These are phyloP conservation scores for Scolecobasidium constrictum DNA, from an alignment of 2,329 filamentous ascomycete species.

Conservation along the genomic window DNA sequence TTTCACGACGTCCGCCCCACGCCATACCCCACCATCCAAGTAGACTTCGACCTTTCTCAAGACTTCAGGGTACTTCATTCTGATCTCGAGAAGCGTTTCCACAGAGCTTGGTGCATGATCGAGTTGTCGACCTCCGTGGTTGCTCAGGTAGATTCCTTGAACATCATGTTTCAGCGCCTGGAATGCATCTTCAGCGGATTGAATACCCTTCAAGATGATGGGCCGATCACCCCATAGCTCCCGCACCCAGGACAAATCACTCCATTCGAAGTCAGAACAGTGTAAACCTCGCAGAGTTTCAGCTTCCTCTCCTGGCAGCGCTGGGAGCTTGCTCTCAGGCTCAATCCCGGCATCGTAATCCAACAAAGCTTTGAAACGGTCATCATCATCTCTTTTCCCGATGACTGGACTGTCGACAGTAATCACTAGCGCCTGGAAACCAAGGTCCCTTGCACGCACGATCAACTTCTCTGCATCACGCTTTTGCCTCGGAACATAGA, in stretches of 20 bases:
- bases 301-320: slow-evolving; percentile 48
- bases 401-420: slow-evolving; percentile 48
- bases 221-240: slow-evolving; percentile 38
- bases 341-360: background rate
- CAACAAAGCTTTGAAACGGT: slow-evolving; percentile 35
- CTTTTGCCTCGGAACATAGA: slow-evolving; percentile 24
- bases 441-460: slow-evolving; percentile 19
- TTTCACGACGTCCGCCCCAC: slow-evolving; percentile 90
- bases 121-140: slow-evolving; percentile 89
- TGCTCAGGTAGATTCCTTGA: slow-evolving; percentile 85
- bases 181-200: slow-evolving; percentile 90
- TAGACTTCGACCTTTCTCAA: slow-evolving; percentile 62
- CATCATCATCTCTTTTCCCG: slow-evolving; percentile 42
- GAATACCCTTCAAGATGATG: slow-evolving; percentile 91
- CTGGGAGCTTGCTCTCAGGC: slow-evolving; percentile 39
- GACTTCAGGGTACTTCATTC: slow-evolving; percentile 54
- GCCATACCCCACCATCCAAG: slow-evolving; percentile 80
- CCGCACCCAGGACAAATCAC: slow-evolving; percentile 34
- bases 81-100: slow-evolving; percentile 88
- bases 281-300: background rate
- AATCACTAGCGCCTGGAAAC: slow-evolving; percentile 40
- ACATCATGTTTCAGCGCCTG: slow-evolving; percentile 62
- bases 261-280: slow-evolving; percentile 32
- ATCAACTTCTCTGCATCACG: slow-evolving; percentile 22
- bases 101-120: slow-evolving; percentile 87